Conservation (phyloP, 2,329 filamentous ascomycete species). For the Seiridium cupressi region DNA sequence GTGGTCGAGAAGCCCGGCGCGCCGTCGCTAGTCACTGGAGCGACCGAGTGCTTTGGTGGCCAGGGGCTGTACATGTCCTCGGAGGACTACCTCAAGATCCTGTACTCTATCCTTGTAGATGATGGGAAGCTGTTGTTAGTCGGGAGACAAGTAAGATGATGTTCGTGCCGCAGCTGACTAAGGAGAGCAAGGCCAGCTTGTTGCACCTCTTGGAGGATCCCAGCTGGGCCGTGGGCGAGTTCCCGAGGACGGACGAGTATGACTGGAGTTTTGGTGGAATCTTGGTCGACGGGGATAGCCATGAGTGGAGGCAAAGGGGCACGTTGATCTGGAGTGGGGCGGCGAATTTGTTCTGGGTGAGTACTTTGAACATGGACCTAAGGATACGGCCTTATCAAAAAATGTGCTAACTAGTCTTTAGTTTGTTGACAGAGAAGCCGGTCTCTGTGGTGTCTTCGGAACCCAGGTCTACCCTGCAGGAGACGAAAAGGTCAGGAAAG, state of each 20-base stretch:
- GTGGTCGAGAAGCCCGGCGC: constrained; percentile 14
- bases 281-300: constrained; percentile 33
- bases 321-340: constrained; percentile 43
- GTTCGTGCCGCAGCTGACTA: constrained; percentile 44
- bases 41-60: constrained; percentile 28
- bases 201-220: constrained; percentile 25
- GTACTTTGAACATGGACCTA: constrained; percentile 12
- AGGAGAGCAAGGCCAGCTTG: constrained; percentile 14
- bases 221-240: constrained; percentile 23
- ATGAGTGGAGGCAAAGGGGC: constrained; percentile 33
- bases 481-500: background rate
- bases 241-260: constrained; percentile 32
- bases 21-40: constrained; percentile 11
- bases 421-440: background rate
- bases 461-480: background rate
- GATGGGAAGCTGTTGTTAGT: constrained; percentile 46
- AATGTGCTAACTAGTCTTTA: background rate
- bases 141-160: constrained; percentile 37
- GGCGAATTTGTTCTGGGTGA: constrained; percentile 45
- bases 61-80: constrained; percentile 32
- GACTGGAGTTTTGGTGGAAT: constrained; percentile 40
- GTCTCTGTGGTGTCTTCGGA: background rate
- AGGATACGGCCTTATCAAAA: background rate
- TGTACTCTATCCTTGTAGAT: constrained; percentile 43
- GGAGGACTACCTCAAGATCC: constrained; percentile 39